A percentile compares a stretch with the other conserved stretches of the same genome.
Conservation (phyloP, 2,329 filamentous ascomycete genomes). For the Phoma sp. region DNA sequence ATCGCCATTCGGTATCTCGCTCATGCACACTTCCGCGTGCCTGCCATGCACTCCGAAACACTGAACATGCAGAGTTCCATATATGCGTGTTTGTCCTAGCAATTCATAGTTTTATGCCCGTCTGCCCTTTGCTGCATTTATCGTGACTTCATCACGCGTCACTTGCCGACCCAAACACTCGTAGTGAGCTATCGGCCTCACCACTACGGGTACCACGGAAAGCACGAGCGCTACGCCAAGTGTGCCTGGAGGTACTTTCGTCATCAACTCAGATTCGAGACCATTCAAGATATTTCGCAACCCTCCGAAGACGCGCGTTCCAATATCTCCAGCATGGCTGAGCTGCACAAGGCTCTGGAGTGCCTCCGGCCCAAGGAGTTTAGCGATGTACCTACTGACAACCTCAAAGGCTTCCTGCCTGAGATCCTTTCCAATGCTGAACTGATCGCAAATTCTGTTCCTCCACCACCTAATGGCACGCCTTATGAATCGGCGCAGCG, state of each 20-base stretch:
- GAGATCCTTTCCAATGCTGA: conserved; percentile 63
- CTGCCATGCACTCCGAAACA: conserved; percentile 6
- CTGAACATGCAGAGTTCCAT: not conserved
- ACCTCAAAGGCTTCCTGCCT: conserved; percentile 49
- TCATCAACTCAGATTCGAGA: not conserved
- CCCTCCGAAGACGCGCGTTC: not conserved
- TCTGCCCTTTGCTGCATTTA: not conserved
- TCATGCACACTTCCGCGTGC: conserved; percentile 1
- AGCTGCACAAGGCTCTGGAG: conserved; percentile 55
- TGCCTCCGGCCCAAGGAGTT: conserved; percentile 53
- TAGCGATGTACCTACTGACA: conserved; percentile 51
- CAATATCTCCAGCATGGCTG: conserved; percentile 30
- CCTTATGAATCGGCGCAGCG: conserved; percentile 56
- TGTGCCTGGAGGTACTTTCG: not conserved
- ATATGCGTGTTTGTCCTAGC: not conserved
- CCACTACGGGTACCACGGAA: conserved; percentile 16
- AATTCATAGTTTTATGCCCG: not conserved
- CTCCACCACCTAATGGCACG: conserved; percentile 59
- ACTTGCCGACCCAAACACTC: conserved; percentile 1
- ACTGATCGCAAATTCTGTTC: conserved; percentile 77
- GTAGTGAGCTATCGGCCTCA: conserved; percentile 6
- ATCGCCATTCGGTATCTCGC: conserved; percentile 5
- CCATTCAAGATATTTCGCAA: not conserved
- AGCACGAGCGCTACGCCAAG: not conserved
- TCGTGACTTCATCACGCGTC: conserved; percentile 16